These are phyloP conservation scores for Tetrahymena elliotti DNA, from an alignment of 73 alveolate species.

Conservation along the genomic window DNA sequence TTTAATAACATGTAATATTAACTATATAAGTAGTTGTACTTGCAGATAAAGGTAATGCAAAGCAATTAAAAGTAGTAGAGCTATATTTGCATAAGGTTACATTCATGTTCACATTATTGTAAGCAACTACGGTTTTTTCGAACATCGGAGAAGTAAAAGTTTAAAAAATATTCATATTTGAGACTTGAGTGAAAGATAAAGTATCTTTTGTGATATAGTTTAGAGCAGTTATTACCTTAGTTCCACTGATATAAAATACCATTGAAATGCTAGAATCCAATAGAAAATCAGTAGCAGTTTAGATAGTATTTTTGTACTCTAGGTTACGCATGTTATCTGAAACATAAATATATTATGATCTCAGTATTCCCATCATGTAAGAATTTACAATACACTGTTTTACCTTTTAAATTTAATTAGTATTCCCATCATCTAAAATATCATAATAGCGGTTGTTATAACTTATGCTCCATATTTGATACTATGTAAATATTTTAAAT, in stretches of 20 bases:
- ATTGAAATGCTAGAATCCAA: not conserved
- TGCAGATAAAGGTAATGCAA: not conserved
- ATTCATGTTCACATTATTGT: not conserved
- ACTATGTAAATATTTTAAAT: not conserved
- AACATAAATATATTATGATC: not conserved
- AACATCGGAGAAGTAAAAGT: not conserved
- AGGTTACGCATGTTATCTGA: not conserved
- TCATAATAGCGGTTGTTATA: not conserved
- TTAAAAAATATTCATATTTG: not conserved
- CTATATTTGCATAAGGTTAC: not conserved
- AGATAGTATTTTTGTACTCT: not conserved
- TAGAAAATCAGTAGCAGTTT: not conserved
- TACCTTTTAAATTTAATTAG: not conserved
- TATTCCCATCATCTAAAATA: not conserved
- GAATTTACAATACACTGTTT: not conserved
- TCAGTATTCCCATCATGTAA: not conserved
- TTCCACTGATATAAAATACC: not conserved
- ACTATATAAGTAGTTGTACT: no score
- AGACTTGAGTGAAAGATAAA: not conserved
- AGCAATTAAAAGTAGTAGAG: not conserved
- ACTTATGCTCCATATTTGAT: not conserved
- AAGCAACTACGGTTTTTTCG: not conserved
- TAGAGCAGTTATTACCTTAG: not conserved
- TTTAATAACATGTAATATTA: no score
- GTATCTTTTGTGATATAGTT: not conserved